phyloP scores from a whole-genome alignment of 306 rosid genomes.

The Cucurbita argyrosperma region DNA sequence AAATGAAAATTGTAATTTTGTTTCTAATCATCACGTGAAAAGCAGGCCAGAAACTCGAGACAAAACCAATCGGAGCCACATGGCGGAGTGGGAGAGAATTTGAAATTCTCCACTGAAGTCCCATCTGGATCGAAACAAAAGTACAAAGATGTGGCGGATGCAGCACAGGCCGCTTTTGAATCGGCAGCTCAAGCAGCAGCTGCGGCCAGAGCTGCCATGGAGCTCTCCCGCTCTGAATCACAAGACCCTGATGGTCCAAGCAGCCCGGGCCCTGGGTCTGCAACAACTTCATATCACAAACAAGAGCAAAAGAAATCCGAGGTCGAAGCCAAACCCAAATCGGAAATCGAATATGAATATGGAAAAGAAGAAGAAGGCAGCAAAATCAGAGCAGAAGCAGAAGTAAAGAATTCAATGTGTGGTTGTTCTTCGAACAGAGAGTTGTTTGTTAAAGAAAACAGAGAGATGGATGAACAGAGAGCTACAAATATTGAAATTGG shows the following conservation, averaged over 20 bases:
- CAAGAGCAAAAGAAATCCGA: not conserved
- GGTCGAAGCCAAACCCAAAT: constrained; percentile 2
- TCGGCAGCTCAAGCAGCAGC: constrained; percentile 81
- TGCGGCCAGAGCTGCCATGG: constrained; percentile 81
- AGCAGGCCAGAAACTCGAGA: not conserved
- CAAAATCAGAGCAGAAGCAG: not conserved
- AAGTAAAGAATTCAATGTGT: constrained; percentile 14
- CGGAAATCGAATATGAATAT: not conserved
- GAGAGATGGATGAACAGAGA: constrained; percentile 14
- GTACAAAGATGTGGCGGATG: constrained; percentile 71
- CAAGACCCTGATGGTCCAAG: constrained; percentile 16
- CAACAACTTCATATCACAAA: not conserved
- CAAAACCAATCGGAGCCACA: constrained; percentile 18
- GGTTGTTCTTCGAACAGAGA: constrained; percentile 9
- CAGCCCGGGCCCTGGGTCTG: constrained; percentile 8
- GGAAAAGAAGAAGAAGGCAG: not conserved
- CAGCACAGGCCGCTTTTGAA: constrained; percentile 94
- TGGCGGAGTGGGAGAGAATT: too few species aligned
- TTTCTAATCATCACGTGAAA: too few species aligned
- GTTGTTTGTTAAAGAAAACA: constrained; percentile 10
- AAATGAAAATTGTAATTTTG: too few species aligned
- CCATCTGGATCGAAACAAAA: constrained; percentile 25
- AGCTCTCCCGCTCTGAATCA: constrained; percentile 50
- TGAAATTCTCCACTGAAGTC: constrained; percentile 3
- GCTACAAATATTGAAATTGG: constrained; percentile 24